Evolutionary conservation across 1,284 basidiomycete species (phyloP), one percentile per base, ranked within the genome.

Genomic region (Cutaneotrichosporon mucoides): DNA sequence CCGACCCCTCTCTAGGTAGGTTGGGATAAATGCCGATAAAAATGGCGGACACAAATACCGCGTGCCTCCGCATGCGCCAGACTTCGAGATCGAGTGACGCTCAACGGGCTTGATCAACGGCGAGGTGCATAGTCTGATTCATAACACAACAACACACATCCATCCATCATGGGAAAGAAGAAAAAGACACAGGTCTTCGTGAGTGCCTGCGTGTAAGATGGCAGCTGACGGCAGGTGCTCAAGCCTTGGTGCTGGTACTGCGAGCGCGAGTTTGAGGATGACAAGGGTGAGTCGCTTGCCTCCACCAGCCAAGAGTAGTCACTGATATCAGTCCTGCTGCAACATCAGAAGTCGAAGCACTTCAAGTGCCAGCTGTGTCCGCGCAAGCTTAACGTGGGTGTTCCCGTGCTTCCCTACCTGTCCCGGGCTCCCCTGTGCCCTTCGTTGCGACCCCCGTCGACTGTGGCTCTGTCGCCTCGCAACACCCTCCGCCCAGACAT

Each of bases 281-380:
- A 94, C 79, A 95, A 95, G 81, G 91, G 91, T 90, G 42, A 46
- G 65, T 33, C 7, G n/a, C 13, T 34, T 15, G 64, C 55, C 43
- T 34, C 15, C 50, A 8, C 12, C 16, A n/a, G n/a, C n/a, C n/a
- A n/a, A n/a, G 16, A 41, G 11, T 9, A 36, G 37, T 33, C 50
- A 40, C 51, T 60, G 47, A 57, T 56, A 41, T 60, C 6, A 94
- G 96, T 99, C 62, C 84, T 99, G 64, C 89, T 99, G 85, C 92
- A 96, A 77, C 95, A 99, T 78, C 96, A 99, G 76, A 99, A 98
- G 80, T 95, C 95, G 13, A 99, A 98, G 79, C 95, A 99, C 76
- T 99, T 98, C 84, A 94, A 94, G 78, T 98, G 95, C 74, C 88
- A 88, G 62, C 87, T 95, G 82, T 99, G 95, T 75, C 96, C 96